Evolutionary conservation across 2,329 filamentous ascomycete genomes (phyloP).

Genomic region (Phaeosphaeria sp.): DNA sequence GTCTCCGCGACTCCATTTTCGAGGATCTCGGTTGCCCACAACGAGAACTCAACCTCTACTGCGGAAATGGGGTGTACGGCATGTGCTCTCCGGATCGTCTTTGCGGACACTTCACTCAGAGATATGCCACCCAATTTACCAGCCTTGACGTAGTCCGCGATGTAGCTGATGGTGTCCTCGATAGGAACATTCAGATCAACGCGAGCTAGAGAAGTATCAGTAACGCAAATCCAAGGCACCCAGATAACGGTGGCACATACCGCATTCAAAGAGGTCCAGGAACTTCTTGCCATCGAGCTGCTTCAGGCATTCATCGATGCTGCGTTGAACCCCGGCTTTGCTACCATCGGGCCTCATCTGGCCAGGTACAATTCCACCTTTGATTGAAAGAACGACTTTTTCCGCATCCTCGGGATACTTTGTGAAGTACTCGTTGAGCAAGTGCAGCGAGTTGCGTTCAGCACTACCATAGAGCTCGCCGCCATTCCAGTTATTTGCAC

Average conservation of each 20-base stretch:
- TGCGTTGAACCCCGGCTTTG: slow-evolving; percentile 49
- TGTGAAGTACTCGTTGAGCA: slow-evolving; percentile 59
- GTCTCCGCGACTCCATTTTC: slow-evolving; percentile 64
- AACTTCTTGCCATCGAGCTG: slow-evolving; percentile 56
- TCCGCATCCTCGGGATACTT: slow-evolving; percentile 58
- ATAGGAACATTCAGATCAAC: slow-evolving; percentile 53
- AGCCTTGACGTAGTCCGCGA: slow-evolving; percentile 48
- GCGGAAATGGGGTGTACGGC: slow-evolving; percentile 63
- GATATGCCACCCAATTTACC: slow-evolving; percentile 56
- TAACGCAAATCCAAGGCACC: neutral
- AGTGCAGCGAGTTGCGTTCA: slow-evolving; percentile 55
- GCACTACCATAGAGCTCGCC: slow-evolving; percentile 57
- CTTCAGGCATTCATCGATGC: slow-evolving; percentile 55
- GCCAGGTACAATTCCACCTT: slow-evolving; percentile 51
- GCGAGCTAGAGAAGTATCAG: slow-evolving; percentile 33
- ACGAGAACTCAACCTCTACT: slow-evolving; percentile 67
- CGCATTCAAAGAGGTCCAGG: slow-evolving; percentile 56
- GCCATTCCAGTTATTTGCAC: slow-evolving; percentile 59
- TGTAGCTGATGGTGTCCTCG: slow-evolving; percentile 53
- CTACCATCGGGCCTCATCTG: slow-evolving; percentile 50
- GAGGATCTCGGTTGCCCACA: slow-evolving; percentile 64
- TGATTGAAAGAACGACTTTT: slow-evolving; percentile 60
- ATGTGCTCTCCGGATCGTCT: slow-evolving; percentile 56
- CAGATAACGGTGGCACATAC: neutral
- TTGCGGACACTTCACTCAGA: slow-evolving; percentile 54